These are phyloP conservation scores for Trichocomaceae sp. DNA, from an alignment of 2,329 filamentous ascomycete genomes.

Conservation along the genomic window DNA sequence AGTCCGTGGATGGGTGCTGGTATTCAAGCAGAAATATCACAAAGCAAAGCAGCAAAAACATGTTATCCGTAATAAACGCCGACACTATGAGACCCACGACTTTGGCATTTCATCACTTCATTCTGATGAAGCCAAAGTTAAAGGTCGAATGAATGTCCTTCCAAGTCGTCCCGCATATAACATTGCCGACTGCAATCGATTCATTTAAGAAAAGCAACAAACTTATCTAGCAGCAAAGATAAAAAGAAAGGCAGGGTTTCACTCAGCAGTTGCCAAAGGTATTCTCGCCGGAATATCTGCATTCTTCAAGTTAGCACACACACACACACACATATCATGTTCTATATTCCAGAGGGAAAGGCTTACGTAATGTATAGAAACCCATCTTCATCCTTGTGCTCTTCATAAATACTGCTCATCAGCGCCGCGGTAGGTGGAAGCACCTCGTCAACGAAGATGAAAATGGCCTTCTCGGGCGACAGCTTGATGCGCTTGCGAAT, in stretches of 20 bases:
- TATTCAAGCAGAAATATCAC: not conserved
- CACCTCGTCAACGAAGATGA: constrained; percentile 99
- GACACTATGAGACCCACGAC: constrained; percentile 8
- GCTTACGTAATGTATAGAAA: constrained; percentile 96
- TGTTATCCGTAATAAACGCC: constrained; percentile 13
- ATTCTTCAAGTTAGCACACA: constrained; percentile 14
- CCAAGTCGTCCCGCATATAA: not conserved
- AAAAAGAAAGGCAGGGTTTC: not conserved
- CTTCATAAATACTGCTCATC: constrained; percentile 99
- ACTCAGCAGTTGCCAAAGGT: constrained; percentile 64
- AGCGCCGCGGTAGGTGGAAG: constrained; percentile 92
- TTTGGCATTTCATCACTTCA: not conserved
- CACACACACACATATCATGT: not conserved
- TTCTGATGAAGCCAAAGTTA: not conserved
- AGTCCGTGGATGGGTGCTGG: not conserved
- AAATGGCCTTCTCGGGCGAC: constrained; percentile 98
- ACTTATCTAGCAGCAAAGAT: constrained; percentile 2
- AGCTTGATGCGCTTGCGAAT: constrained; percentile 99
- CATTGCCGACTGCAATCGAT: not conserved
- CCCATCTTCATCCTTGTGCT: constrained; percentile 85
- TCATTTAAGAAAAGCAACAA: not conserved
- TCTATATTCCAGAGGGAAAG: not conserved
- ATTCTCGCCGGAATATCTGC: constrained; percentile 93
- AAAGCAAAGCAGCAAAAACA: constrained; percentile 1
- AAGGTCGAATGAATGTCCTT: not conserved